A percentile compares a stretch with the other conserved stretches of the same genome.
Conservation (phyloP, 352 stramenopile species). For the Phytophthora sp. region DNA sequence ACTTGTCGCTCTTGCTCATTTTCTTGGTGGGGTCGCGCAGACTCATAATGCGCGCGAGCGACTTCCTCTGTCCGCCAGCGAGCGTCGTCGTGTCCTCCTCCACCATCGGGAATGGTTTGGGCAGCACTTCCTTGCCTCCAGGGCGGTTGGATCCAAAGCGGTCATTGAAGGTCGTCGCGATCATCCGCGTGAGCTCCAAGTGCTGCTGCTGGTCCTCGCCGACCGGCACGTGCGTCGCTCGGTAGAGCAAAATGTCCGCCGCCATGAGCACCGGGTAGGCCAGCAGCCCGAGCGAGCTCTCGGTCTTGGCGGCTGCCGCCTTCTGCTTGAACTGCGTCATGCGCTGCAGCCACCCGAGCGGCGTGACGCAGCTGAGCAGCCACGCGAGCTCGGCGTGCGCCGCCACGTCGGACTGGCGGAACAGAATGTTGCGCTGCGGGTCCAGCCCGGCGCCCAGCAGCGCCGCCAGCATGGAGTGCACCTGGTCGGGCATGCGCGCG, state of each 20-base stretch:
- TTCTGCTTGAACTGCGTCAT: conserved; percentile 99
- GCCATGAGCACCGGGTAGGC: conserved; percentile 99
- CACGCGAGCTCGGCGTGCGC: conserved; percentile 97
- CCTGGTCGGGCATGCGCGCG: conserved; percentile 85
- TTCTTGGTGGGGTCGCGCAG: conserved; percentile 96
- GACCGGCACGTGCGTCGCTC: conserved; percentile 96
- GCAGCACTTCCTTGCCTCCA: conserved; percentile 45
- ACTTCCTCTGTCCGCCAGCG: conserved; percentile 10
- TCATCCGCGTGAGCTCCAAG: conserved; percentile 98
- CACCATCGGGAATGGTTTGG: conserved; percentile 59
- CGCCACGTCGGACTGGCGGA: conserved; percentile 81
- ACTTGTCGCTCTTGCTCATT: conserved; percentile 98
- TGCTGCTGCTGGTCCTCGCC: conserved; percentile 99
- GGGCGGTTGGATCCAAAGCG: conserved; percentile 76
- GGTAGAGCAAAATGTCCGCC: conserved; percentile 99
- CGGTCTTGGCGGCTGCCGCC: conserved; percentile 74
- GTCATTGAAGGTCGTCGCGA: conserved; percentile 96
- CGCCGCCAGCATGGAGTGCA: conserved; percentile 91
- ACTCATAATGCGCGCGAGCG: conserved; percentile 96
- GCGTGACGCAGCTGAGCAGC: conserved; percentile 97
- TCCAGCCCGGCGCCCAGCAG: conserved; percentile 95
- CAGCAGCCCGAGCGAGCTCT: conserved; percentile 93
- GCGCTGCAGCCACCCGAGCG: conserved; percentile 97
- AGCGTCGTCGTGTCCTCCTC: conserved; percentile 44
- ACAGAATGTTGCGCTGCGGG: conserved; percentile 71